Conservation (phyloP, 2,329 filamentous ascomycete genomes). For the Alternaria sp. region DNA sequence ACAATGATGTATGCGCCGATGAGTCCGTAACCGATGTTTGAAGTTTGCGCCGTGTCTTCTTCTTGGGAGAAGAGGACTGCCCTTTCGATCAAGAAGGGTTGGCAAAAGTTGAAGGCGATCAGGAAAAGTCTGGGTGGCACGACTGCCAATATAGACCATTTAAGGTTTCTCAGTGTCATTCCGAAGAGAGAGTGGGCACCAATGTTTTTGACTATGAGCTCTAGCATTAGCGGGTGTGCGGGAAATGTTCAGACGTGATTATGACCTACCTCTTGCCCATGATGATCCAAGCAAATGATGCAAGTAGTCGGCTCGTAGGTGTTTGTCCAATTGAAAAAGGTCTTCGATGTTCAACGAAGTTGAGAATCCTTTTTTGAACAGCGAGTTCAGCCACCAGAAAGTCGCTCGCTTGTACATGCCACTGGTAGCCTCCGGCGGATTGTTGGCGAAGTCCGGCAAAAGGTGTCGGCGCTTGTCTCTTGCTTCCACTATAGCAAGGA, state of each 20-base stretch:
- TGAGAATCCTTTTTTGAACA: constrained; percentile 59
- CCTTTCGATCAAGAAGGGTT: constrained; percentile 45
- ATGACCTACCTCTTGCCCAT: constrained; percentile 51
- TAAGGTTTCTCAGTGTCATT: constrained; percentile 34
- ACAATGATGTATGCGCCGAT: constrained; percentile 45
- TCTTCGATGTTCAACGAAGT: constrained; percentile 54
- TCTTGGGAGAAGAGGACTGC: constrained; percentile 38
- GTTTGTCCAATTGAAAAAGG: constrained; percentile 54
- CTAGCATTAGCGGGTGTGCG: constrained; percentile 1
- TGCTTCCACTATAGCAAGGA: constrained; percentile 55
- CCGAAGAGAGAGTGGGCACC: constrained; percentile 34
- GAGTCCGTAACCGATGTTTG: constrained; percentile 42
- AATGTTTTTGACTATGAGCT: constrained; percentile 17
- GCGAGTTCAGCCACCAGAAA: constrained; percentile 62
- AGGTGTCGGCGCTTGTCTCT: constrained; percentile 54
- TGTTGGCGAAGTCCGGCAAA: constrained; percentile 46
- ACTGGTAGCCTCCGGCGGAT: constrained; percentile 60
- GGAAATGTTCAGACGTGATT: neutral
- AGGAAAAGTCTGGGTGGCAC: constrained; percentile 37
- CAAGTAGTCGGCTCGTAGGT: constrained; percentile 52
- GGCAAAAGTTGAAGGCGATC: constrained; percentile 48
- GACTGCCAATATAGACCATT: constrained; percentile 41
- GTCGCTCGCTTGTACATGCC: constrained; percentile 57
- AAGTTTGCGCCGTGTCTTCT: constrained; percentile 16
- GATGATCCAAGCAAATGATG: constrained; percentile 45